These are phyloP conservation scores for Termitomyces sp. DNA, from an alignment of 768 basidiomycete genomes.

Conservation along the genomic window DNA sequence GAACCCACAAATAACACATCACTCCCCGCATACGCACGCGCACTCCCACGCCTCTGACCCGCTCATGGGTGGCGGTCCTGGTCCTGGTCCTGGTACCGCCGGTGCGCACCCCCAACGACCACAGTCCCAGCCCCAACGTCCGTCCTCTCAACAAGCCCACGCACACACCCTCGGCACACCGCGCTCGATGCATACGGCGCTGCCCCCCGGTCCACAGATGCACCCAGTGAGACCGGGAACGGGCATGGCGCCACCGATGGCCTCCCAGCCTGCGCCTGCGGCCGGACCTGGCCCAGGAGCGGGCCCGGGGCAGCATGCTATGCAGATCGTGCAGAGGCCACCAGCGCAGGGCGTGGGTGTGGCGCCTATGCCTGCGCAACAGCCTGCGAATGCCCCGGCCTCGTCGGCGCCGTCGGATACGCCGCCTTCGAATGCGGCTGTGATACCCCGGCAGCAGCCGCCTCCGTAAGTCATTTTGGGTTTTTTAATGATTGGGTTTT, in stretches of 20 bases:
- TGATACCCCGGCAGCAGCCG: slow-evolving; percentile 9
- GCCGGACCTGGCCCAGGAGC: background rate
- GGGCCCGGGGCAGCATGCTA: background rate
- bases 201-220: too few relatives aligned
- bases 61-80: too few relatives aligned
- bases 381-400: background rate
- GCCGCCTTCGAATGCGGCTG: slow-evolving; percentile 12
- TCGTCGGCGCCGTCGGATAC: slow-evolving; percentile 14
- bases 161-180: background rate
- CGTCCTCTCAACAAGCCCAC: slow-evolving; percentile 12
- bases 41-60: background rate
- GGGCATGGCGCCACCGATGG: too few relatives aligned
- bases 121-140: slow-evolving; percentile 46
- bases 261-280: background rate
- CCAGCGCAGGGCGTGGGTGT: too few relatives aligned
- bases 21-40: background rate
- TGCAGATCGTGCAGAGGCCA: background rate
- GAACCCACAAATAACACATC: background rate
- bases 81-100: too few relatives aligned
- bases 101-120: slow-evolving; percentile 47
- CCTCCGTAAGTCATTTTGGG: slow-evolving; percentile 15
- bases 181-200: too few relatives aligned
- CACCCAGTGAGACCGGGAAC: background rate
- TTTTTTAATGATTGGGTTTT: too few relatives aligned
- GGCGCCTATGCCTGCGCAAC: background rate